Conservation (phyloP, 495 filamentous ascomycete genomes). For the Penicillium angulare region DNA sequence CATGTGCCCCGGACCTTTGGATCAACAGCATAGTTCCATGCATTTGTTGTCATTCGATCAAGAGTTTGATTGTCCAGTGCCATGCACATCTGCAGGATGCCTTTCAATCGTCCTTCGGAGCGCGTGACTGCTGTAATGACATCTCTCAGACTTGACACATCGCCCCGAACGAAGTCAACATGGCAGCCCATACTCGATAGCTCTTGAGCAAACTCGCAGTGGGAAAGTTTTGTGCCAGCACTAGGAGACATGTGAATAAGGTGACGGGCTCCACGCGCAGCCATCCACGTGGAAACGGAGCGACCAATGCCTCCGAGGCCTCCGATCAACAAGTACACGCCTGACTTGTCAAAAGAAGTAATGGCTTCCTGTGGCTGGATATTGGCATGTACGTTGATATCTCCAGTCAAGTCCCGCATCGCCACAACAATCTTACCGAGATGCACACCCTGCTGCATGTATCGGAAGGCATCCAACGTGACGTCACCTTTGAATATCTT, state of each 20-base stretch:
- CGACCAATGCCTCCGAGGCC: constrained; percentile 55
- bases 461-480: constrained; percentile 22
- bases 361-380: neutral
- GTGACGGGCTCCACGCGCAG: constrained; percentile 49
- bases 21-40: constrained; percentile 32
- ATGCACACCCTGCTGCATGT: constrained; percentile 37
- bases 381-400: neutral
- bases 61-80: constrained; percentile 30
- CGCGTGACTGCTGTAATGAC: constrained; percentile 14
- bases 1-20: constrained; percentile 49
- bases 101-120: constrained; percentile 19
- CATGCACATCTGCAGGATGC: constrained; percentile 39
- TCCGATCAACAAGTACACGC: constrained; percentile 16
- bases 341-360: neutral
- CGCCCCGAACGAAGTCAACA: constrained; percentile 18
- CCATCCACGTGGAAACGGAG: constrained; percentile 56
- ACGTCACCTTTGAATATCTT: constrained; percentile 20
- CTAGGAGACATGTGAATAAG: constrained; percentile 42
- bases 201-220: neutral
- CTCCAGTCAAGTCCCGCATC: neutral
- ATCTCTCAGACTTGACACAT: constrained; percentile 12
- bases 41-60: constrained; percentile 39
- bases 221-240: neutral
- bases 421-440: constrained; percentile 43
- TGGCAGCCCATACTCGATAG: constrained; percentile 19